Percentiles rank a stretch among this genome's conserved stretches.
Conservation (phyloP, 2,329 filamentous ascomycete genomes). For the Xylaria sp. region DNA sequence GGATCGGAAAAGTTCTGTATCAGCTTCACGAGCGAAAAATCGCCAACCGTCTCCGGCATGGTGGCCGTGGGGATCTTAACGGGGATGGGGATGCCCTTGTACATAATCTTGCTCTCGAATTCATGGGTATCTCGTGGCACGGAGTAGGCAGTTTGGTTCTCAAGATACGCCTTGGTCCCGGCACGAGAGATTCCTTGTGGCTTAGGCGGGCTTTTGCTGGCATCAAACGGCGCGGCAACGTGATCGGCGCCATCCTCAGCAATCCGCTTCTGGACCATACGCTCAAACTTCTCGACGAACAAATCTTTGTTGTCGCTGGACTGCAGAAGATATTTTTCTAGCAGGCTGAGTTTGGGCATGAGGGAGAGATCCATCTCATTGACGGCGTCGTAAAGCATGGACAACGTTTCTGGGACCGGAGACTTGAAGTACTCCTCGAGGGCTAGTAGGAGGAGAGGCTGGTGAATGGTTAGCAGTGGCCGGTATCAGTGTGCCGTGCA, state of each 20-base stretch:
- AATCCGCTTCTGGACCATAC: slow-evolving; percentile 87
- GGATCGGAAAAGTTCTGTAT: slow-evolving; percentile 92
- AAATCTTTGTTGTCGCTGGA: slow-evolving; percentile 94
- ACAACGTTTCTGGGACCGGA: slow-evolving; percentile 86
- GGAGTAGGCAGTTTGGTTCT: slow-evolving; percentile 72
- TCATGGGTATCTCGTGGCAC: slow-evolving; percentile 96
- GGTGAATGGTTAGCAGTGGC: slow-evolving; percentile 35
- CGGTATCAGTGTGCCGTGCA: slow-evolving; percentile 4
- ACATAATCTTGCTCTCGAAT: slow-evolving; percentile 93
- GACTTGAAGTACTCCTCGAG: slow-evolving; percentile 97
- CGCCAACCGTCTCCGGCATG: slow-evolving; percentile 94
- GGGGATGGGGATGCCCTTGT: slow-evolving; percentile 95
- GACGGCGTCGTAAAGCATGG: slow-evolving; percentile 88
- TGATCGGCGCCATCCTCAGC: slow-evolving; percentile 67
- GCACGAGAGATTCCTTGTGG: slow-evolving; percentile 64
- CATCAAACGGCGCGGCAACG: slow-evolving; percentile 56
- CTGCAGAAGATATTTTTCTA: slow-evolving; percentile 88
- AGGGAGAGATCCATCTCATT: slow-evolving; percentile 97
- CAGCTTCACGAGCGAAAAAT: slow-evolving; percentile 96
- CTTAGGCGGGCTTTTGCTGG: slow-evolving; percentile 60
- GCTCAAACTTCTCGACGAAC: slow-evolving; percentile 97
- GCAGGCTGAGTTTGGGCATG: slow-evolving; percentile 83
- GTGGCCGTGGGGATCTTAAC: slow-evolving; percentile 95
- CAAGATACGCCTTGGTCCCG: slow-evolving; percentile 70
- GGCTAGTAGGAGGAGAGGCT: slow-evolving; percentile 89